Base-by-base conservation (phyloP, 331 rosid genomes). In the Acacia pycnantha region DNA sequence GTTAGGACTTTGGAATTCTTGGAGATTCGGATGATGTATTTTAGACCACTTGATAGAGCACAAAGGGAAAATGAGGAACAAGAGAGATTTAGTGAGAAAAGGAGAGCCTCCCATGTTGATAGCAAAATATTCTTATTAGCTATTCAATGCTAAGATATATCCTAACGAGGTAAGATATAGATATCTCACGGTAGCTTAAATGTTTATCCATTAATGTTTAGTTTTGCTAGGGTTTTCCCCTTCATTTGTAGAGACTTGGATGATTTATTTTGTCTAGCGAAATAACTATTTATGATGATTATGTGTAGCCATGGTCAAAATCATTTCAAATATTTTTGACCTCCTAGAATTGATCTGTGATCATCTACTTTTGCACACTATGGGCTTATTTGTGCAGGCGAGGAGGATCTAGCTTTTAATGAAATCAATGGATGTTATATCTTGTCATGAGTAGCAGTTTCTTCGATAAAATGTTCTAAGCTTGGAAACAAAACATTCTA, bases 261-360 rank as follows among this genome's bases (percentile, higher is more conserved):
- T 70, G 50, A 43, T 76, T 69, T 76, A 26, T 24, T 27, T 40
- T 47, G 0, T 14, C 31, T 64, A 64, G 21, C 41, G 35, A 64
- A 29, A 64, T 16, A 5, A 64, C 70, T 10, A 14, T 64, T 4
- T 29, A 64, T 14, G 19, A 14, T 64, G 70, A 13, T 33, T 33
- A 41, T 83, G 71, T 46, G 48, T 16, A 48, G 33, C 76, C 44
- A 14, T 62, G 69, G 59, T 51, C 41, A 64, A 41, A 46, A 59
- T 73, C 2, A n/a, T 73, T 73, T 84, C n/a, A 56, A 68, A 35
- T 79, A 37, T 79, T 58, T n/a, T 75, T 68, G 78, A 8, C 62
- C 65, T 18, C 62, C 65, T 35, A 35, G 67, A 50, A 48, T 26
- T 80, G 11, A 24, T 46, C 40, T 69, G 2, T 40, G 26, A 37